phyloP scores from a whole-genome alignment of 805 yeast species.

The Candida sithepensis region DNA sequence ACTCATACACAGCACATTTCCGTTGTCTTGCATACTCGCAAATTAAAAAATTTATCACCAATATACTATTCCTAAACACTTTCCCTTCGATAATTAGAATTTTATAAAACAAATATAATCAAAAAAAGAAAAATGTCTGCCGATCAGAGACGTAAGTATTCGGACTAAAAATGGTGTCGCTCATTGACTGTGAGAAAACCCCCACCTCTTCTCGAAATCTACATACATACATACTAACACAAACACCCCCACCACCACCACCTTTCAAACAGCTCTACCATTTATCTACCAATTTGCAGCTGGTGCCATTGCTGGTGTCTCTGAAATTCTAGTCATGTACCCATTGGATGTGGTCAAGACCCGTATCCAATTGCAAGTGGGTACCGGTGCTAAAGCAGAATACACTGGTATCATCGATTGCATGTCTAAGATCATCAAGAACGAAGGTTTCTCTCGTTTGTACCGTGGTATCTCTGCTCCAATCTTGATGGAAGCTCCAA shows the following conservation, averaged over 20 bases:
- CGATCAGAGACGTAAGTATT: slow-evolving; percentile 20
- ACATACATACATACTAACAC: not conserved
- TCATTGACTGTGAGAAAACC: no score
- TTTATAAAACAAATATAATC: no score
- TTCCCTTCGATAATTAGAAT: not conserved
- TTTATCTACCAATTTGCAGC: slow-evolving; percentile 82
- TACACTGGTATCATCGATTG: slow-evolving; percentile 86
- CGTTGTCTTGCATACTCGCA: no score
- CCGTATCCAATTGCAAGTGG: slow-evolving; percentile 84
- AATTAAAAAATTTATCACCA: no score
- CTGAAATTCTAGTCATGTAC: slow-evolving; percentile 92
- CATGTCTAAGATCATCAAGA: slow-evolving; percentile 72
- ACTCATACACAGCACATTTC: no score
- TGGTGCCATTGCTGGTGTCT: slow-evolving; percentile 97
- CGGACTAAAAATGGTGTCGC: no score
- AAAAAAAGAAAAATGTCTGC: slow-evolving; percentile 12
- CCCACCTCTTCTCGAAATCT: no score
- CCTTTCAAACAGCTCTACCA: slow-evolving; percentile 55
- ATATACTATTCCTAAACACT: no score
- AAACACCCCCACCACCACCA: not conserved
- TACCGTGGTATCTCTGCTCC: slow-evolving; percentile 97
- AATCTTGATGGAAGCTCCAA: slow-evolving; percentile 98
- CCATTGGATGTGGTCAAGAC: slow-evolving; percentile 97
- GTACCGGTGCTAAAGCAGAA: slow-evolving; percentile 48
- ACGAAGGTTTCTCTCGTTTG: slow-evolving; percentile 79